Base-by-base conservation (phyloP, 2,329 filamentous ascomycete species). In the Sporothrix sp. region DNA sequence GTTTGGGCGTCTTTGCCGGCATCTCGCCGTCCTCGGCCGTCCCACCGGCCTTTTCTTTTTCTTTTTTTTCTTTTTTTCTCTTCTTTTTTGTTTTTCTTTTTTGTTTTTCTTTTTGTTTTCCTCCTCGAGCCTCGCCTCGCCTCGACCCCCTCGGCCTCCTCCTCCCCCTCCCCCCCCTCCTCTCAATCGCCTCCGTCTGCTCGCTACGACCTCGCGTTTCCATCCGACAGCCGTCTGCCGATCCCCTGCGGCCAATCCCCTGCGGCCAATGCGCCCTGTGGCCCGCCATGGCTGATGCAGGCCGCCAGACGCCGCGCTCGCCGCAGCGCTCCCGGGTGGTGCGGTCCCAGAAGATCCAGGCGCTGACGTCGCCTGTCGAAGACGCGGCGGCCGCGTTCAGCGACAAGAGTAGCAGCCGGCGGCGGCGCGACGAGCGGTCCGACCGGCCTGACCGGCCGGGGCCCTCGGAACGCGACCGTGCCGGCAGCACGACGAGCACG, bases 261-360 rank as follows among this genome's bases (percentile, higher is more conserved):
- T 14, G 16, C 20, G 52, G 56, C 58, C 58, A 54, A 63, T 63
- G 61, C 56, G 56, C 55, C 58, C 57, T 52, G 55, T 55, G 57
- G 46, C 35, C 53, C 55, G 64, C 59, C 59, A 74, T 74, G 71
- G 64, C 70, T 66, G 71, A 74, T 60, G 59, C 57, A 50, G 58
- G 56, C 61, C 61, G 62, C 59, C 61, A 58, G 55, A 59, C 53
- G 51, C 58, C 64, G 48, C 63, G 62, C 56, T 68, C 69, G 54
- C 63, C 67, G 11, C 58, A 63, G 54, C 71, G 67, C 54, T 65
- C 67, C 50, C 73, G 72, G 62, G 68, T 71, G 42, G 61, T 76
- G 45, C 73, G 75, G 53, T 72, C 75, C 7, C 76, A 79, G 57
- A 77, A 75, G 66, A 78, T 76, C 40, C 52, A 57, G 63, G 67